Percentiles rank a stretch among this genome's conserved stretches.
These are phyloP conservation scores for Tricholoma bakamatsutake DNA, from an alignment of 768 basidiomycete species.

Conservation along the genomic window DNA sequence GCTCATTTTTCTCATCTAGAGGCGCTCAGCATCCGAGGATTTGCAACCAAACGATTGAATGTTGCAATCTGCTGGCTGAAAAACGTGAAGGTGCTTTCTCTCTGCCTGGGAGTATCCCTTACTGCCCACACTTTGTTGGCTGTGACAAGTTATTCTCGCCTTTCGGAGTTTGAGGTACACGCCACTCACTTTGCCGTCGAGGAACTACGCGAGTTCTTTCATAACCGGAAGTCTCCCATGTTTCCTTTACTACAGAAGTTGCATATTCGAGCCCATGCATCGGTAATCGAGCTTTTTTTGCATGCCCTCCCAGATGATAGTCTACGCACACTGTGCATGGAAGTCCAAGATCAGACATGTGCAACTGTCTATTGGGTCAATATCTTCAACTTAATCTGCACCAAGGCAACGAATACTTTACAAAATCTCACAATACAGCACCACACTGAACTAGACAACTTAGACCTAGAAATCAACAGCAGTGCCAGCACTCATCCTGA, in stretches of 20 bases:
- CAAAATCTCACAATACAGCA: constrained; percentile 37
- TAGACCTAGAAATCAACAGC: constrained; percentile 19
- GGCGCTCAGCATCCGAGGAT: constrained; percentile 35
- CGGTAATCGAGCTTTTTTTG: constrained; percentile 30
- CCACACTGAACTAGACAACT: constrained; percentile 30
- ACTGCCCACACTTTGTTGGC: constrained; percentile 29
- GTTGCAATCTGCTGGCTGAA: constrained; percentile 25
- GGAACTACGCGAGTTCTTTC: constrained; percentile 14
- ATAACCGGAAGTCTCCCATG: constrained; percentile 7
- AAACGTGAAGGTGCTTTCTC: constrained; percentile 29
- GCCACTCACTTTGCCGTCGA: constrained; percentile 30
- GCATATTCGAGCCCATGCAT: constrained; percentile 32
- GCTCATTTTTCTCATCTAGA: constrained; percentile 26
- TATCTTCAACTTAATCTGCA: constrained; percentile 26
- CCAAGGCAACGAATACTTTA: constrained; percentile 24
- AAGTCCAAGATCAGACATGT: constrained; percentile 24
- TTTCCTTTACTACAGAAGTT: constrained; percentile 35
- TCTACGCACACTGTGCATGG: constrained; percentile 33
- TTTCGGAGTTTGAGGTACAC: constrained; percentile 39
- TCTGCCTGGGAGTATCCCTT: constrained; percentile 34
- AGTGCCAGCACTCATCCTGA: constrained; percentile 9
- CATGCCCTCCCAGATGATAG: constrained; percentile 24
- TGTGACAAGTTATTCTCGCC: constrained; percentile 29
- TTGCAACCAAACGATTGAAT: constrained; percentile 23
- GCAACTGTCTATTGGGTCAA: constrained; percentile 26